A percentile compares a stretch with the other conserved stretches of the same genome.
Conservation (phyloP, 2,329 filamentous ascomycete genomes). For the Penicillium thymicola region DNA sequence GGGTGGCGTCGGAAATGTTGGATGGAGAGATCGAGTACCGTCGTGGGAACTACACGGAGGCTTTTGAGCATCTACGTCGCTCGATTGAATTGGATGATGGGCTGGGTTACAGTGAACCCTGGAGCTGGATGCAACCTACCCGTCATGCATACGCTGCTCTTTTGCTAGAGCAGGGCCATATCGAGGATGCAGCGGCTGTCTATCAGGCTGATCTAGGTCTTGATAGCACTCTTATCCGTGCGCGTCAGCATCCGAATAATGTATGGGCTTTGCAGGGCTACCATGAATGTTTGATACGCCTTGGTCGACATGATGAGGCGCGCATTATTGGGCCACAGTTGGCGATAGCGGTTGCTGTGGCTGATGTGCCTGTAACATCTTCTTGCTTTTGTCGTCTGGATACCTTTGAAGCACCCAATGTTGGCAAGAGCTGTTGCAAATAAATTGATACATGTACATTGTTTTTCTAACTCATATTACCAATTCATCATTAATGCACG, state of each 20-base stretch:
- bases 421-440: conserved; percentile 13
- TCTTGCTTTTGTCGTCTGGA: conserved; percentile 57
- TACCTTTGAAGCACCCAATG: conserved; percentile 8
- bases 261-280: conserved; percentile 73
- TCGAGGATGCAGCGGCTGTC: conserved; percentile 54
- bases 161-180: conserved; percentile 62
- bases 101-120: conserved; percentile 70
- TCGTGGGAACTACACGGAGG: conserved; percentile 53
- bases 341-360: conserved; percentile 51
- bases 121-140: conserved; percentile 76
- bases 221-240: conserved; percentile 58
- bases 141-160: conserved; percentile 69
- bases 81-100: conserved; percentile 60
- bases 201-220: conserved; percentile 63
- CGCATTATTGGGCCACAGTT: conserved; percentile 50
- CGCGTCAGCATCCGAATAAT: conserved; percentile 67
- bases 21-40: conserved; percentile 73
- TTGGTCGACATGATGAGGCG: conserved; percentile 52
- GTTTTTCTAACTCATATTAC: background rate
- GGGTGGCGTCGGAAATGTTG: conserved; percentile 62
- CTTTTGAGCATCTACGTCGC: conserved; percentile 58
- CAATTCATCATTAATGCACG: background rate
- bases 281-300: conserved; percentile 62
- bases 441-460: background rate
- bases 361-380: conserved; percentile 57